Evolutionary conservation across 176 grass and related monocot genomes (phyloP), one percentile per base, ranked within the genome.

Genomic region (Juncus inflexus): DNA sequence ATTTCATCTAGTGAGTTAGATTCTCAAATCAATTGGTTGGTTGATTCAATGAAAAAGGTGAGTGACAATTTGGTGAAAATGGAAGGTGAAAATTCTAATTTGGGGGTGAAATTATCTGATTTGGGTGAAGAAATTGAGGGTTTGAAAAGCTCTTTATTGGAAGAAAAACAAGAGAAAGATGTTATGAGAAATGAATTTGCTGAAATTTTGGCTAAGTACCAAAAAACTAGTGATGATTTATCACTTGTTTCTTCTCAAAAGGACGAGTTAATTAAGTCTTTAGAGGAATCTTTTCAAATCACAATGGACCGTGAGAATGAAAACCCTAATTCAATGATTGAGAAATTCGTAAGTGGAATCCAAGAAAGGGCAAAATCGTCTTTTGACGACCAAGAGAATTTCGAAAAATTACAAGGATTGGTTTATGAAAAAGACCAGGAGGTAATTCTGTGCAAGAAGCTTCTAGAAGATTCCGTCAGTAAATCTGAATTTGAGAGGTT

Each of bases 111-210:
- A 70, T 68, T 89, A 76, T 63, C 70, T 43, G 76, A 63, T 2
- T 78, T 91, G 83, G 76, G 77, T 7, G 86, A 89, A 51, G 92
- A 86, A 79, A 91, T 97, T 41, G 87, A 79, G 5, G 58, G 28
- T 62, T 67, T 97, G 50, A 79, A 77, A 19, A 70, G 77, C 37
- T 75, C 67, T 80, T 66, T 97, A 13, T 65, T 87, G 8, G 88
- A 91, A 83, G 92, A 91, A 65, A 97, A 97, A 60, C 74, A 76
- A 14, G 88, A 80, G 64, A 91, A 76, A 58, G 87, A 91, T 51
- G 78, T 76, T 67, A 68, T 97, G 64, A 56, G 65, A 73, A 89
- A 89, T 69, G 87, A 97, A 66, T 74, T 74, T 81, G 77, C 80
- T 63, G 82, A 97, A 72, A 72, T 97, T 58, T 79, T 65, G 51